Evolutionary conservation across 2,329 filamentous ascomycete genomes (phyloP).

Genomic region (Blumeria hordei): DNA sequence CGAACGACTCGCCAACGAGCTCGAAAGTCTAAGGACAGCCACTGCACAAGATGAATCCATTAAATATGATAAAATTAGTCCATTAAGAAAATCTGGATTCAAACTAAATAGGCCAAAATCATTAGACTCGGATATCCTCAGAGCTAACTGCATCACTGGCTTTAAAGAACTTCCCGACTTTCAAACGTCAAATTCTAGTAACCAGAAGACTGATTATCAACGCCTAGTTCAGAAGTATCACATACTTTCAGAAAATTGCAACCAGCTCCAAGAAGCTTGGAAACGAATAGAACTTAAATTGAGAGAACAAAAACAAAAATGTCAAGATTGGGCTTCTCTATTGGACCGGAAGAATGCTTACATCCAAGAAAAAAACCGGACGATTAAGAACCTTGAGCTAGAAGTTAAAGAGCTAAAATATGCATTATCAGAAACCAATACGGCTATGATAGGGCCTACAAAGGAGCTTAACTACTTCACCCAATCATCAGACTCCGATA

Average conservation of each 20-base stretch:
- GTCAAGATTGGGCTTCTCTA: conserved; percentile 4
- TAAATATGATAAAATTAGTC: conserved; percentile 10
- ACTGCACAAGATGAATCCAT: conserved; percentile 4
- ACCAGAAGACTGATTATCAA: conserved; percentile 4
- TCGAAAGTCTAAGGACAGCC: conserved; percentile 5
- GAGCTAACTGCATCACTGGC: neutral
- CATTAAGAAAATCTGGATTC: conserved; percentile 4
- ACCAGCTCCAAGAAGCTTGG: conserved; percentile 4
- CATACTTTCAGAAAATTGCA: conserved; percentile 4
- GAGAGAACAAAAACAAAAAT: conserved; percentile 5
- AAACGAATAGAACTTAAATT: conserved; percentile 3
- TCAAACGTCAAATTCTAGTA: conserved; percentile 1
- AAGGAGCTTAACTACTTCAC: no score
- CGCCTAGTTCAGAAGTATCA: conserved; percentile 7
- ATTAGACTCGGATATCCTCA: neutral
- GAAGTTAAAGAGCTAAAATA: conserved; percentile 4
- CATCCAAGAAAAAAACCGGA: conserved; percentile 5
- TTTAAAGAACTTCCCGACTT: neutral
- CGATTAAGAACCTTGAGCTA: conserved; percentile 6
- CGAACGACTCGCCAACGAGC: conserved; percentile 6
- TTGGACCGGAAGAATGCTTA: conserved; percentile 2
- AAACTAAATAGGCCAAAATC: conserved; percentile 3
- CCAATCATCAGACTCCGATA: no score
- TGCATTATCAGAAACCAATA: neutral
- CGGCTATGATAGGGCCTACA: no score